Evolutionary conservation across 768 basidiomycete genomes (phyloP), one percentile per base, ranked within the genome.

Genomic region (Cytidiella melzeri): DNA sequence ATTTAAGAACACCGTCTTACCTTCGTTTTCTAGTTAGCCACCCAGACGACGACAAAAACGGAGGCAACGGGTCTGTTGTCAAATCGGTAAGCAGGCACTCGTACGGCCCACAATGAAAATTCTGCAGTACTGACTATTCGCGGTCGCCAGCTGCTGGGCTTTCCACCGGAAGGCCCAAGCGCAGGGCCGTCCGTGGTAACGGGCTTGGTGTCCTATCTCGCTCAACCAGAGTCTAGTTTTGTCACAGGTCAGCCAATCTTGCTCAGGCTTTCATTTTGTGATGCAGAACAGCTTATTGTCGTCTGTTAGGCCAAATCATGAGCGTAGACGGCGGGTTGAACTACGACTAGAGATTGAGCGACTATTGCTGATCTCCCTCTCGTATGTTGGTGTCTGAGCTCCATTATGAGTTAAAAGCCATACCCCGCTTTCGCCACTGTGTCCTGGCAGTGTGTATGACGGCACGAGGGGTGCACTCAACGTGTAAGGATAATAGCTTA

Each of bases 151-250:
- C n/a, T n/a, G n/a, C n/a, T 37, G 6, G 26, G 20, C 19, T 30
- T 42, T 20, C 12, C 38, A 11, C 21, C 23, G 47, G 47, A 28
- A 5, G 53, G 36, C n/a, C 12, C 9, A 34, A 34, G 7, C 7
- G 30, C 9, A 15, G 30, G 24, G 18, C 37, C 48, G 13, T 27
- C 47, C 15, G 45, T 50, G 23, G 41, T 58, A 9, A 52, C 56
- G 7, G 48, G 46, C 4, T n/a, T 54, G 13, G 56, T 57, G n/a
- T 43, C 56, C 26, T 58, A 58, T 38, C 26, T 58, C 21, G 40
- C 45, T n/a, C 53, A 48, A 43, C 56, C 56, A 9, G 56, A 58
- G 27, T 25, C 56, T 12, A 37, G 41, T 12, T 57, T 57, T 43
- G 27, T 58, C 18, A 57, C 51, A 3, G 56, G 49, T 51, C n/a